These are phyloP conservation scores for Rosa multiflora DNA, from an alignment of 306 rosid genomes.

Conservation along the genomic window DNA sequence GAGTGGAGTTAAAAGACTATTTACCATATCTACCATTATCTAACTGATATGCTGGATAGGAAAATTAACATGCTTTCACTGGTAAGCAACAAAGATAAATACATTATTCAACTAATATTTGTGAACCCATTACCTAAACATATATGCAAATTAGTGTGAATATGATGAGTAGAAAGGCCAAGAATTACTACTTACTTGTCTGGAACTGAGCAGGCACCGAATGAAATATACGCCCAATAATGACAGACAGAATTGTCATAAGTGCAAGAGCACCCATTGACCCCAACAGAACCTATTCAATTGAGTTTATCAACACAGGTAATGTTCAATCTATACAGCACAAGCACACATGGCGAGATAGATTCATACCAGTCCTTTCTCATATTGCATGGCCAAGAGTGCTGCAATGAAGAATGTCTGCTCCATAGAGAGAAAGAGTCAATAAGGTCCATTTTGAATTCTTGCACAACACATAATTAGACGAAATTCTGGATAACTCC, in stretches of 20 bases:
- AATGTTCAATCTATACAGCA: neutral
- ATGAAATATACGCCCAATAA: conserved; percentile 82
- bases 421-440: conserved; percentile 28
- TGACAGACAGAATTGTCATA: conserved; percentile 82
- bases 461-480: conserved; percentile 7
- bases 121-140: conserved; percentile 5
- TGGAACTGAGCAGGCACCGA: conserved; percentile 98
- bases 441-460: conserved; percentile 26
- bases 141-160: conserved; percentile 6
- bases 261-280: conserved; percentile 90
- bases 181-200: conserved; percentile 69
- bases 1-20: neutral
- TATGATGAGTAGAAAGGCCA: conserved; percentile 20
- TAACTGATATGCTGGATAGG: neutral
- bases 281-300: conserved; percentile 81
- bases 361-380: conserved; percentile 76
- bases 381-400: conserved; percentile 95
- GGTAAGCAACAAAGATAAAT: neutral
- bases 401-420: conserved; percentile 99
- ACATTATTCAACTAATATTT: neutral
- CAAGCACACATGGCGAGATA: neutral
- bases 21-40: neutral
- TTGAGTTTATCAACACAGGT: conserved; percentile 22
- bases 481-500: neutral
- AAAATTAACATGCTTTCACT: neutral